Evolutionary conservation across 306 rosid genomes (phyloP).

Genomic region (Ziziphus jujuba): DNA sequence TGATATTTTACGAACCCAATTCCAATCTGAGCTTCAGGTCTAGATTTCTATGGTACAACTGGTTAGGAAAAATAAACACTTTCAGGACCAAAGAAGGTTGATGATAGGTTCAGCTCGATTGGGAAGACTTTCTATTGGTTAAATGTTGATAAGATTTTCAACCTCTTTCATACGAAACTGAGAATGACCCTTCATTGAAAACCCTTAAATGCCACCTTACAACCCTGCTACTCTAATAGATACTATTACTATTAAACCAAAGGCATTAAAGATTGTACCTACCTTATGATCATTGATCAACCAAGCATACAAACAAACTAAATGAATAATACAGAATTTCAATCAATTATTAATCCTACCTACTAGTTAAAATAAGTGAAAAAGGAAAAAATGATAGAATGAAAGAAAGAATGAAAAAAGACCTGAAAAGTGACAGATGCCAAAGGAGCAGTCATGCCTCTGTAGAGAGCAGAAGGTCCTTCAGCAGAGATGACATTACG

Average conservation of each 20-base stretch:
- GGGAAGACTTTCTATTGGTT: neutral
- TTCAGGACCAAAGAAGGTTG: neutral
- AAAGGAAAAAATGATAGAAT: no score
- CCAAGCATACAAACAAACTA: neutral
- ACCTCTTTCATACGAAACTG: conserved; percentile 1
- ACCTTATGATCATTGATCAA: neutral
- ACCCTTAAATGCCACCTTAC: conserved; percentile 13
- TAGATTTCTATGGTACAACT: no score
- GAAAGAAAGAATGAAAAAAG: neutral
- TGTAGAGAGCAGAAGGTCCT: conserved; percentile 71
- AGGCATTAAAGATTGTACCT: neutral
- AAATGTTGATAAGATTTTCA: conserved; percentile 19
- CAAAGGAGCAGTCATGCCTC: conserved; percentile 87
- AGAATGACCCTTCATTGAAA: conserved; percentile 10
- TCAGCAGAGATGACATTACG: conserved; percentile 47
- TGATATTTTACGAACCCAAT: no score
- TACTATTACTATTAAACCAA: neutral
- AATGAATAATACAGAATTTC: neutral
- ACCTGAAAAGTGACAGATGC: conserved; percentile 93
- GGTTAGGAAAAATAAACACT: no score
- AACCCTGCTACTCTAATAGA: neutral
- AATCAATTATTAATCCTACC: neutral
- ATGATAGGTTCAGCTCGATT: conserved; percentile 3
- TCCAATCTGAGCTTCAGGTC: no score
- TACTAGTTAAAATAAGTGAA: neutral